Evolutionary conservation across 179 eudicot species (phyloP).

Genomic region (Beta lomatogona): DNA sequence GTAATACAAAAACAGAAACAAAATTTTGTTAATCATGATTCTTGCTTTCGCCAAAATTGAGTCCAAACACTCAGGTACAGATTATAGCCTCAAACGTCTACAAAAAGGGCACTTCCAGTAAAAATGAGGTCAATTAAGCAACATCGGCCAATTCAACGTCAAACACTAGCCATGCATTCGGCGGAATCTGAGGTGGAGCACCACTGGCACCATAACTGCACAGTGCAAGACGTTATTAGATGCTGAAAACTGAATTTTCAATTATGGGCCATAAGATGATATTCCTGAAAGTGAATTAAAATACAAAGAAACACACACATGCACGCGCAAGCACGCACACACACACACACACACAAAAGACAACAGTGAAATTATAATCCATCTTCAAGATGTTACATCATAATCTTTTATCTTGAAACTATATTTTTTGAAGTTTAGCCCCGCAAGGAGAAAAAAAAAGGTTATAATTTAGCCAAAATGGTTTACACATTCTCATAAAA

Average conservation of each 20-base stretch:
- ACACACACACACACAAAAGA: no score
- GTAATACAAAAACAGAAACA: not conserved
- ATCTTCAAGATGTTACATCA: no score
- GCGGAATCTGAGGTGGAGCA: conserved; percentile 56
- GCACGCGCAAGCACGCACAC: no score
- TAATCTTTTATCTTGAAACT: no score
- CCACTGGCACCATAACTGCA: conserved; percentile 64
- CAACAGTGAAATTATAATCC: no score
- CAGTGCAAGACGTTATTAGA: conserved; percentile 4
- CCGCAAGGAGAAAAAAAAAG: no score
- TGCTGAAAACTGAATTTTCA: no score
- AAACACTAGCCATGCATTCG: conserved; percentile 75
- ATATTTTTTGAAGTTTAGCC: no score
- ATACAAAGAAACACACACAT: not conserved
- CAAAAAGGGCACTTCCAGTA: not conserved
- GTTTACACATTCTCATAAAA: no score
- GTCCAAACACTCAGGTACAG: not conserved
- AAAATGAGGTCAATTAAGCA: conserved; percentile 19
- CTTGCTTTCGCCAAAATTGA: conserved; percentile 20
- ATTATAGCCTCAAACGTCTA: not conserved
- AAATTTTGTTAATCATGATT: not conserved
- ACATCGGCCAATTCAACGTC: conserved; percentile 67
- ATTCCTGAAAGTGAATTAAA: not conserved
- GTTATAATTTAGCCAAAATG: no score
- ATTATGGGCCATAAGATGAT: not conserved